These are phyloP conservation scores for Vicia faba DNA, from an alignment of 306 rosid species.

Conservation along the genomic window DNA sequence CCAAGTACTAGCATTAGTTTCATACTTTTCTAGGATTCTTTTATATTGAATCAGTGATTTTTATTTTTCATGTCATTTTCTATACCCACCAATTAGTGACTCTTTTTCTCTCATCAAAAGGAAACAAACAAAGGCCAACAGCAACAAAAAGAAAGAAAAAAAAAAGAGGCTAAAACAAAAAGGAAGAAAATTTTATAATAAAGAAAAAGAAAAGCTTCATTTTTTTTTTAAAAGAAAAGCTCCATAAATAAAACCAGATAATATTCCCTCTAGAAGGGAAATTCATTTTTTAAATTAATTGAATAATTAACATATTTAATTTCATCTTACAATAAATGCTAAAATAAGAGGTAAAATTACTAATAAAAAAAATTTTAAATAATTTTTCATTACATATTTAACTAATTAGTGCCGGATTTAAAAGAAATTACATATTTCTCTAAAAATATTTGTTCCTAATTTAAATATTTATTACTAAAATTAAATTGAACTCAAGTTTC, in stretches of 20 bases:
- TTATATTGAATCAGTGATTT: constrained; percentile 28
- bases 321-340: too few species aligned
- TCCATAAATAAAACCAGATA: constrained; percentile 42
- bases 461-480: background rate
- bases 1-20: constrained; percentile 15
- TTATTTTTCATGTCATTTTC: constrained; percentile 65
- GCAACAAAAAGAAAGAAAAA: constrained; percentile 33
- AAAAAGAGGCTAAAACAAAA: constrained; percentile 30
- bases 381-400: too few species aligned
- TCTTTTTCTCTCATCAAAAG: constrained; percentile 52
- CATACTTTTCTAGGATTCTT: constrained; percentile 71
- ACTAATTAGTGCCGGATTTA: background rate
- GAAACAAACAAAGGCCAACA: constrained; percentile 58
- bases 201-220: constrained; percentile 33
- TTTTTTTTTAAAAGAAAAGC: too few species aligned
- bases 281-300: too few species aligned
- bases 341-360: background rate
- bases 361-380: background rate
- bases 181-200: background rate
- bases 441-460: background rate
- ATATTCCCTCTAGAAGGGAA: too few species aligned
- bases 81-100: constrained; percentile 62
- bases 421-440: background rate
- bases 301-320: too few species aligned
- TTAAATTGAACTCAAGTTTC: background rate